phyloP scores from a whole-genome alignment of 306 rosid species.

The Pterocarpus santalinus region DNA sequence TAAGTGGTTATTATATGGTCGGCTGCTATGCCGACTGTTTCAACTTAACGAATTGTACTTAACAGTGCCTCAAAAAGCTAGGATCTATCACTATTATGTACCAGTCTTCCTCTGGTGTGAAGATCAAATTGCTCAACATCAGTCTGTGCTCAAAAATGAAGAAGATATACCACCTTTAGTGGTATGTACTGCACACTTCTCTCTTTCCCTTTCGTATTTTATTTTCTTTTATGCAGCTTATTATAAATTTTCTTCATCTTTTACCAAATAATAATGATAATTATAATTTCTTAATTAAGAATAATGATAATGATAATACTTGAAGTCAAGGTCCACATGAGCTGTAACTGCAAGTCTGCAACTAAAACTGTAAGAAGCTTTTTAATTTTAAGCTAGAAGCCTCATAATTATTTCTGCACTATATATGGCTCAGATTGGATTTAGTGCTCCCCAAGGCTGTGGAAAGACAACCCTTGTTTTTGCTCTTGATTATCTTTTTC shows the following conservation, averaged over 20 bases:
- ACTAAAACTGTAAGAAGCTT: neutral
- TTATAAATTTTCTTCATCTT: neutral
- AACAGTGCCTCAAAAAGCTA: conserved; percentile 77
- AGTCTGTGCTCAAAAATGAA: conserved; percentile 66
- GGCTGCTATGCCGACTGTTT: conserved; percentile 69
- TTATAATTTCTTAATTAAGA: neutral
- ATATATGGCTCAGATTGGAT: conserved; percentile 76
- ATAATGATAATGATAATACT: neutral
- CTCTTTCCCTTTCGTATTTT: neutral
- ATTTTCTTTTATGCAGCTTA: neutral
- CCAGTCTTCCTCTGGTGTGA: conserved; percentile 95
- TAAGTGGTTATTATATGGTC: conserved; percentile 80
- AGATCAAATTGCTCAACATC: conserved; percentile 74
- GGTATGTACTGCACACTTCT: conserved; percentile 48
- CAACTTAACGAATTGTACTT: conserved; percentile 80
- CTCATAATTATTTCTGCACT: conserved; percentile 20
- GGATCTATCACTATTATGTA: conserved; percentile 91
- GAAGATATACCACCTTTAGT: conserved; percentile 88
- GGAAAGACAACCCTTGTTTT: conserved; percentile 97
- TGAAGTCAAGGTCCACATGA: neutral
- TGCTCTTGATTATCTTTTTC: conserved; percentile 90
- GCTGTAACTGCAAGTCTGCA: conserved; percentile 1
- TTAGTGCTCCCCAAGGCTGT: conserved; percentile 99
- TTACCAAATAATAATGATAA: neutral
- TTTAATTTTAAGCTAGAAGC: neutral